phyloP scores from a whole-genome alignment of 2,329 filamentous ascomycete species.

The Verticillium nubilum region DNA sequence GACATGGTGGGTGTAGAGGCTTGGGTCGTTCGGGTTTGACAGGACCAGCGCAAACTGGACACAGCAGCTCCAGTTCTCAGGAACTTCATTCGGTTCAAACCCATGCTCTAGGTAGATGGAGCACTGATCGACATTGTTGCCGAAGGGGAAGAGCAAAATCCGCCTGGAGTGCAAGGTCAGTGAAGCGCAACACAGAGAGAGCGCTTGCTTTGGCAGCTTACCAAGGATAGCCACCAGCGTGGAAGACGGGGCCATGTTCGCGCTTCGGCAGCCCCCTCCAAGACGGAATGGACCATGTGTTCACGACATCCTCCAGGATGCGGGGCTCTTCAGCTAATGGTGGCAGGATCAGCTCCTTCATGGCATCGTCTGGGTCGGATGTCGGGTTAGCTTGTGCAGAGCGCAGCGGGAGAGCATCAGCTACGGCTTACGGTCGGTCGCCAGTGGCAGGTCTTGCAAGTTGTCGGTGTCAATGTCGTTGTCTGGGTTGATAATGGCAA shows the following conservation, averaged over 20 bases:
- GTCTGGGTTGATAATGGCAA: slow-evolving; percentile 51
- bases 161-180: slow-evolving; percentile 52
- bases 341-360: slow-evolving; percentile 74
- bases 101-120: slow-evolving; percentile 97
- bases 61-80: slow-evolving; percentile 94
- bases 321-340: slow-evolving; percentile 71
- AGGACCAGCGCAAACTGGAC: slow-evolving; percentile 92
- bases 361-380: slow-evolving; percentile 62
- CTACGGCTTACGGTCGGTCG: slow-evolving; percentile 44
- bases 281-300: slow-evolving; percentile 84
- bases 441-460: slow-evolving; percentile 41
- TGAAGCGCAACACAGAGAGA: slow-evolving; percentile 7
- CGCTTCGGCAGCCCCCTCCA: slow-evolving; percentile 75
- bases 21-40: slow-evolving; percentile 92
- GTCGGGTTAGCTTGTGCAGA: slow-evolving; percentile 18
- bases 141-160: slow-evolving; percentile 89
- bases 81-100: slow-evolving; percentile 63
- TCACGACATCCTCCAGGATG: slow-evolving; percentile 65
- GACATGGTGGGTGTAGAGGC: slow-evolving; percentile 70
- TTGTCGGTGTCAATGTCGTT: slow-evolving; percentile 42
- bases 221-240: slow-evolving; percentile 86
- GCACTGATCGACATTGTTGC: slow-evolving; percentile 88
- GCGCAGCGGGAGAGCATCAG: not conserved
- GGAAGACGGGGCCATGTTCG: slow-evolving; percentile 82
- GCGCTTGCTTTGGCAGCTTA: slow-evolving; percentile 32